Evolutionary conservation across 1,139 yeast species (phyloP), one percentile per base, ranked within the genome.

Genomic region (Waltiozyma sp.): DNA sequence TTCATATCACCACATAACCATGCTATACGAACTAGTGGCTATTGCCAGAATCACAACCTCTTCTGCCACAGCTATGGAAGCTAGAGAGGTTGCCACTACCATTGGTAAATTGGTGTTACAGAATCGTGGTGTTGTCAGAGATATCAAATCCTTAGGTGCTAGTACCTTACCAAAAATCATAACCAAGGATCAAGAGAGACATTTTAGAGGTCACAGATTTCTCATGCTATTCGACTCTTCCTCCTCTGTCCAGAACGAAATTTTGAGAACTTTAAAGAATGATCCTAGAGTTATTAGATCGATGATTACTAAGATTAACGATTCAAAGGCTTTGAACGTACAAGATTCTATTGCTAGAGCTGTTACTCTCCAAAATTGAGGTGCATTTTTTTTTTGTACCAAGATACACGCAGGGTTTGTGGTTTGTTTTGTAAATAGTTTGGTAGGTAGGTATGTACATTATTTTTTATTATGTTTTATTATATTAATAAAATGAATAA

Each of bases 221-320:
- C 64, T 85, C 49, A 77, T 91, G 78, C 72, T 85, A 21, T 91
- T 91, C 60, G 97, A 91, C 59, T 73, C 88, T 2, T 82, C 93
- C 43, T 73, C 89, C 14, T 79, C 81, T 41, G 96, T 86, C 10
- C 97, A 89, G 62, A 75, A 81, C 41, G 95, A 88, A 64, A 77
- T 91, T 45, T 65, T 80, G 51, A 75, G 95, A 64, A 80, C 94
- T 4, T 66, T 89, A 53, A 77, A 83, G 57, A 75, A 77, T 50
- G 98, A 89, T 63, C 96, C 97, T 26, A 81, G 97, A 66, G 80
- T 89, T 50, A 76, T 89, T 48, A 74, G 96, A 60, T 77, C 93
- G 26, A 75, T 79, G 47, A 72, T 89, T 38, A 72, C 82, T 45
- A 85, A 77, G 59, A 79, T 81, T 43, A 78, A 84, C 49, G 79